Evolutionary conservation across 208 protist species (phyloP).

Genomic region (Acanthamoeba sp.): DNA sequence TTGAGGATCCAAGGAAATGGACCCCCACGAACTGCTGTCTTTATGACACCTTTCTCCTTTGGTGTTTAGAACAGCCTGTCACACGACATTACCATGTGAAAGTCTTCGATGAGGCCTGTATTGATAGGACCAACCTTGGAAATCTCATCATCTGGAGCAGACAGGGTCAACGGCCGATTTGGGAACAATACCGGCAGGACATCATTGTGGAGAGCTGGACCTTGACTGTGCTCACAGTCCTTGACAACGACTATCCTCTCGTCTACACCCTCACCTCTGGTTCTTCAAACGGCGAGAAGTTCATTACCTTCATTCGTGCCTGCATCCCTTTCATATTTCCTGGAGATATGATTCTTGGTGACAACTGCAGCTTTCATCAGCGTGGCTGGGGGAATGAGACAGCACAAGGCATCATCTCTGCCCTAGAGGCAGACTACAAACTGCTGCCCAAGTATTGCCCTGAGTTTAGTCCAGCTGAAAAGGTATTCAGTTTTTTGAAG

Average conservation of each 20-base stretch:
- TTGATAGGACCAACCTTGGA: not conserved
- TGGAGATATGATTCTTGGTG: not conserved
- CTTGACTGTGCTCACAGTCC: not conserved
- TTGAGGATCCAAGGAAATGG: conserved; percentile 17
- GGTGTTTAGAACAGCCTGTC: not conserved
- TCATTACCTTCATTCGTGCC: not conserved
- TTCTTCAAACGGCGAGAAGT: not conserved
- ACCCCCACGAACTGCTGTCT: not conserved
- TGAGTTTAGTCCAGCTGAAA: not conserved
- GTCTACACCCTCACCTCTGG: not conserved
- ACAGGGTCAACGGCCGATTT: not conserved
- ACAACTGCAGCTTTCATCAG: conserved; percentile 48
- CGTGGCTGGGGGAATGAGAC: not conserved
- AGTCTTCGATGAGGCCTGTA: not conserved
- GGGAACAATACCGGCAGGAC: not conserved
- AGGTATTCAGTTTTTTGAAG: conserved; percentile 7
- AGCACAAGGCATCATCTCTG: not conserved
- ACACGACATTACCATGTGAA: not conserved
- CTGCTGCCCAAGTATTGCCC: conserved; percentile 16
- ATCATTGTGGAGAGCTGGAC: conserved; percentile 20
- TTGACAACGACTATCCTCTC: not conserved
- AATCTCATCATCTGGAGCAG: not conserved
- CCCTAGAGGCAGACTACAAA: not conserved
- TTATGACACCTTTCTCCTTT: not conserved
- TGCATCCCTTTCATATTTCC: not conserved